Base-by-base conservation (phyloP, 2,329 filamentous ascomycete genomes). In the Fusarium vanettenii region DNA sequence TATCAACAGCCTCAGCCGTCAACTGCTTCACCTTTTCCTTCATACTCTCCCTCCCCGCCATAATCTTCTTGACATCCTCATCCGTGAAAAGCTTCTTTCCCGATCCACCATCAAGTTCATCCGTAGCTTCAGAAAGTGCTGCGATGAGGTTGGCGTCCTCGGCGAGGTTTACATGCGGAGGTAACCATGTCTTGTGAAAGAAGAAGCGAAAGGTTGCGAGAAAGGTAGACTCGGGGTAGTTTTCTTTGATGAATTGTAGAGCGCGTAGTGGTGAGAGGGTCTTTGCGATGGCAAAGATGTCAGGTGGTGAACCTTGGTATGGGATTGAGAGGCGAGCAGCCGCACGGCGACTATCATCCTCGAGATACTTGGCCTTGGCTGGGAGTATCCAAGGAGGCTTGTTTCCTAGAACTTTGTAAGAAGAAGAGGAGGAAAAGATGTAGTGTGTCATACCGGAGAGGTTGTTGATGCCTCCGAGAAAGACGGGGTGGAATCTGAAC, bases 301-400 rank as follows among this genome's bases (percentile, higher is more conserved):
- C 81, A 0, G 79, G 74, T 9, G 87, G 88, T 25, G 82, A 63
- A 43, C 81, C 78, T 71, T 85, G 76, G 60, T 81, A 70, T 33
- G 81, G 73, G 7, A 85, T 80, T 14, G 84, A 84, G 37, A 84
- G 82, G 20, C 84, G 82, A 27, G 73, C 72, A 2, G 84, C 79
- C 29, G 86, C 81, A 50, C 87, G 83, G 25, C 76, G 78, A 35
- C 79, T 75, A 78, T 90, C 87, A 69, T 79, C 78, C 13, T 57
- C 33, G 59, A 88, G 85, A 78, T 94, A 92, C 1, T 79, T 81
- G 25, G 88, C 91, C 85, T 95, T 95, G 50, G 90, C 91, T 2
- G 91, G 89, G 33, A 94, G 85, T 0, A 86, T 86, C 92, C 93
- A 95, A 1, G 94, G 94, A 0, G 94, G 93, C 74, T 90, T 90